Conservation (phyloP, 768 basidiomycete genomes). For the Russula griseocarnosa region DNA sequence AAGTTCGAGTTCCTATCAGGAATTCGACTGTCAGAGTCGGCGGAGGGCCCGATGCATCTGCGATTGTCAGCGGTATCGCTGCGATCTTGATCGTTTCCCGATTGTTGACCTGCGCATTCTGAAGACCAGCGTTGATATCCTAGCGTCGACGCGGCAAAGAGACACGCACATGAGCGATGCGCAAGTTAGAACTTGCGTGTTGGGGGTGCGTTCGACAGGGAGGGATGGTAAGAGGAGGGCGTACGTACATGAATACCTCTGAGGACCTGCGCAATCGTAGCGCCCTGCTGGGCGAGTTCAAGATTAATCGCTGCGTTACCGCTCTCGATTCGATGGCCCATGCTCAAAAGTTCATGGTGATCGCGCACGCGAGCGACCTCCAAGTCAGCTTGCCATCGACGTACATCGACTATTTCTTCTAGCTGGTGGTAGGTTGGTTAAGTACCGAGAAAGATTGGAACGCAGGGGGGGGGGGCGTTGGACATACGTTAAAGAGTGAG, state of each 20-base stretch:
- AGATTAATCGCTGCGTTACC: conserved; percentile 21
- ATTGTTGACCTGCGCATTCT: background rate
- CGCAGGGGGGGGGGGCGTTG: too few relatives aligned
- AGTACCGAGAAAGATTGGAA: too few relatives aligned
- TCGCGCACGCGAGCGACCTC: conserved; percentile 22
- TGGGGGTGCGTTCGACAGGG: background rate
- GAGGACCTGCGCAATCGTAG: conserved; percentile 23
- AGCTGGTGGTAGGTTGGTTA: conserved; percentile 3
- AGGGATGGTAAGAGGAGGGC: too few relatives aligned
- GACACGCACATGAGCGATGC: background rate
- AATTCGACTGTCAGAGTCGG: background rate
- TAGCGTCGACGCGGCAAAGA: background rate
- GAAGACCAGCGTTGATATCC: background rate
- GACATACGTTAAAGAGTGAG: conserved; percentile 23
- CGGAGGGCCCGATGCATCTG: background rate
- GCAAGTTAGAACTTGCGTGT: too few relatives aligned
- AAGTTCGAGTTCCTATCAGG: too few relatives aligned
- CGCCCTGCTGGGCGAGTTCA: conserved; percentile 27
- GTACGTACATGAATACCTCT: conserved; percentile 17
- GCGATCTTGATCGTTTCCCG: background rate
- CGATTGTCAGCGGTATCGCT: background rate
- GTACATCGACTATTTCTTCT: conserved; percentile 22
- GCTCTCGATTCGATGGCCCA: conserved; percentile 23
- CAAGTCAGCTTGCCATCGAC: conserved; percentile 21
- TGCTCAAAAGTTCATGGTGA: conserved; percentile 20